Percentiles rank a stretch among this genome's conserved stretches.
Conservation (phyloP, 2,329 filamentous ascomycete genomes). For the Aspergillus texensis region DNA sequence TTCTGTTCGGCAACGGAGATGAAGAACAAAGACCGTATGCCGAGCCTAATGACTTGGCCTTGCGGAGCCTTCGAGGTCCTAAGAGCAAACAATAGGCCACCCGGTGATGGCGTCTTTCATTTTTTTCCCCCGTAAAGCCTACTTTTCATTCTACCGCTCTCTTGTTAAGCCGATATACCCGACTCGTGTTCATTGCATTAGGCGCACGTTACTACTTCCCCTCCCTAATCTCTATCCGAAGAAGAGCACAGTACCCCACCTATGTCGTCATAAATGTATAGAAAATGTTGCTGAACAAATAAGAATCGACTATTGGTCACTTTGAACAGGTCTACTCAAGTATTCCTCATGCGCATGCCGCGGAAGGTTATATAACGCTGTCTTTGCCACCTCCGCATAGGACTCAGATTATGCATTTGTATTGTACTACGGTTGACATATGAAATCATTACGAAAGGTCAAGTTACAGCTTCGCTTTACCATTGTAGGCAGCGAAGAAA, state of each 20-base stretch:
- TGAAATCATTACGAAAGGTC: not conserved
- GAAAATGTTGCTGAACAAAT: not conserved
- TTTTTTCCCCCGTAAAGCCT: not conserved
- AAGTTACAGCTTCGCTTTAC: not conserved
- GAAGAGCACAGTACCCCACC: not conserved
- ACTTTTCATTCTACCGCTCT: not conserved
- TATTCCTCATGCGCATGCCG: conserved; percentile 1
- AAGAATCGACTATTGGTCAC: not conserved
- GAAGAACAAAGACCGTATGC: conserved; percentile 31
- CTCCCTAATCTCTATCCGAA: not conserved
- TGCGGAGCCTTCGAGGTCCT: conserved; percentile 41
- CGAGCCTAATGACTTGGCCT: conserved; percentile 43
- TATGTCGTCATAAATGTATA: conserved; percentile 1
- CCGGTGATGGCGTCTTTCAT: not conserved
- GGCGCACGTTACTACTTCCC: not conserved
- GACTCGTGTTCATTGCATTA: conserved; percentile 1
- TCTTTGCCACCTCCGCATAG: conserved; percentile 1
- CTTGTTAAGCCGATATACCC: conserved; percentile 12
- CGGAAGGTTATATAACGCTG: conserved; percentile 4
- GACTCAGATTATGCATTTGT: not conserved
- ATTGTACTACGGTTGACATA: not conserved
- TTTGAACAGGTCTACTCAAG: not conserved
- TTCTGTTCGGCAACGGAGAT: conserved; percentile 38
- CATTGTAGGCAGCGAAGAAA: not conserved
- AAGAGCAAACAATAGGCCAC: conserved; percentile 18